phyloP scores from a whole-genome alignment of 2,329 filamentous ascomycete species.

The Pyrenochaeta sp. region DNA sequence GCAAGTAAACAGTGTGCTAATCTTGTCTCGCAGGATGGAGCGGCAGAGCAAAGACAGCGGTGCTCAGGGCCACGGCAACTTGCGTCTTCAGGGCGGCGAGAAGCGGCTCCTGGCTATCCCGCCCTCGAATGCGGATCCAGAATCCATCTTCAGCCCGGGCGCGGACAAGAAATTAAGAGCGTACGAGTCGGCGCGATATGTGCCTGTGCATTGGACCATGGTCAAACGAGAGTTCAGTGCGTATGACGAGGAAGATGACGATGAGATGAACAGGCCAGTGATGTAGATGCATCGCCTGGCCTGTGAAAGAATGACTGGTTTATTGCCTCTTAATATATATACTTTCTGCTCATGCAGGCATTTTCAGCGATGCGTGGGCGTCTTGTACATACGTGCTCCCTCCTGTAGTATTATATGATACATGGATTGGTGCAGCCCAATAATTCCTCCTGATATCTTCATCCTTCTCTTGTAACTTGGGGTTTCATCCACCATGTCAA shows the following conservation, averaged over 20 bases:
- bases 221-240: slow-evolving; percentile 31
- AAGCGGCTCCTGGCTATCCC: slow-evolving; percentile 30
- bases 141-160: slow-evolving; percentile 26
- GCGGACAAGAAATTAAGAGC: slow-evolving; percentile 36
- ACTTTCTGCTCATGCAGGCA: slow-evolving; percentile 13
- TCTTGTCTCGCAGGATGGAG: slow-evolving; percentile 7
- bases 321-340: slow-evolving; percentile 8
- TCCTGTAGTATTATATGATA: slow-evolving; percentile 7
- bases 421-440: neutral
- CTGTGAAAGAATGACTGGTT: slow-evolving; percentile 8
- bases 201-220: slow-evolving; percentile 20
- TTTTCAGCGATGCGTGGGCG: slow-evolving; percentile 23
- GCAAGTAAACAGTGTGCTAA: slow-evolving; percentile 1
- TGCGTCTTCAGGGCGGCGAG: slow-evolving; percentile 31
- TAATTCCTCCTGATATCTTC: neutral
- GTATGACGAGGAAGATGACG: slow-evolving; percentile 41
- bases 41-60: neutral
- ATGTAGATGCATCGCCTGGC: too few relatives aligned
- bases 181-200: slow-evolving; percentile 26
- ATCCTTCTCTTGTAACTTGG: neutral
- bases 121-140: neutral
- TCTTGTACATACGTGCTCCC: slow-evolving; percentile 11
- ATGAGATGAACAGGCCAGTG: slow-evolving; percentile 42
- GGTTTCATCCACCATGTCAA: slow-evolving; percentile 12
- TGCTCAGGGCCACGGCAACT: neutral